Percentiles rank a stretch among this genome's conserved stretches.
Conservation (phyloP, 306 rosid species). For the Malus sieversii region DNA sequence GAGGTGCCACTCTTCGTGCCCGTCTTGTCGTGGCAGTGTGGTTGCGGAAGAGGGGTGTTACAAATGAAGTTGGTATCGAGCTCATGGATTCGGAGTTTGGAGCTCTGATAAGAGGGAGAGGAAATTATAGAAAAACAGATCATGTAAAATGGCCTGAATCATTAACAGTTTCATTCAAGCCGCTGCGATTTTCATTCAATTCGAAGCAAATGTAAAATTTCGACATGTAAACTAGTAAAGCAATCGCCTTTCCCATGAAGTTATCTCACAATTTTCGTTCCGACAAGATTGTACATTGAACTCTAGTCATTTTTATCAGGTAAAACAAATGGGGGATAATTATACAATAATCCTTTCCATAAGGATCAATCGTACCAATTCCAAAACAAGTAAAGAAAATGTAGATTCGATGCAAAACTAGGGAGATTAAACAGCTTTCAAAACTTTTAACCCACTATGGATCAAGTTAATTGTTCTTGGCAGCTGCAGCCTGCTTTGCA, state of each 20-base stretch:
- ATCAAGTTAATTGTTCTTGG: conserved; percentile 28
- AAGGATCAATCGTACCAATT: conserved; percentile 8
- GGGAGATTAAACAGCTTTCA: conserved; percentile 20
- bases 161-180: no score
- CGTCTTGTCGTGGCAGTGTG: background rate
- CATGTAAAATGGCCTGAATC: no score
- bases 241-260: background rate
- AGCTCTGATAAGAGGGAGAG: background rate
- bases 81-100: background rate
- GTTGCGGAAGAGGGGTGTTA: background rate
- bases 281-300: background rate
- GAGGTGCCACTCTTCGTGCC: conserved; percentile 16
- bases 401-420: conserved; percentile 23
- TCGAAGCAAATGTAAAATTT: no score
- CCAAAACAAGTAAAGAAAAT: background rate
- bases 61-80: background rate
- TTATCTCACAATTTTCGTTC: background rate
- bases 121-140: no score
- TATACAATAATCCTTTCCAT: conserved; percentile 12
- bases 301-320: background rate
- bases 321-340: conserved; percentile 16
- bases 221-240: background rate
- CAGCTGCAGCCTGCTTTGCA: conserved; percentile 50
- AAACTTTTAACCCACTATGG: conserved; percentile 24
- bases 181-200: no score